These are phyloP conservation scores for Diaporthe amygdali DNA, from an alignment of 2,329 filamentous ascomycete species.

Conservation along the genomic window DNA sequence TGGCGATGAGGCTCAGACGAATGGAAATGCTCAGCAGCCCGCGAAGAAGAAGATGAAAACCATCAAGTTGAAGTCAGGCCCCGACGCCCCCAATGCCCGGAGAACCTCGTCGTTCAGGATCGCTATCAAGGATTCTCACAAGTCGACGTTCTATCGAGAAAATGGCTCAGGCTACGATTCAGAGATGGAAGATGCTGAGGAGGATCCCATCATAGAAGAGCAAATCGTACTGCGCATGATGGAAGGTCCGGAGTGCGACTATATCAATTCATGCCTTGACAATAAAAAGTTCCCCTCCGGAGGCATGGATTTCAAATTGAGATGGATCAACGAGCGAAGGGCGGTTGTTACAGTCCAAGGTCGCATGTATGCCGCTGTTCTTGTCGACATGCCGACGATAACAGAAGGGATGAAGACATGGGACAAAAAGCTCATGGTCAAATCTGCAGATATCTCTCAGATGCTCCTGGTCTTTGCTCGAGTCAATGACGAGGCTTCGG, in stretches of 20 bases:
- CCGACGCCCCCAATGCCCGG: slow-evolving; percentile 41
- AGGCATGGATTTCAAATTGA: slow-evolving; percentile 77
- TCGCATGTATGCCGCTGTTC: slow-evolving; percentile 74
- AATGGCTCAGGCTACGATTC: slow-evolving; percentile 94
- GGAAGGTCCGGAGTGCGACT: slow-evolving; percentile 85
- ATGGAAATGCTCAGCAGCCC: slow-evolving; percentile 45
- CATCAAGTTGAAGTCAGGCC: slow-evolving; percentile 37
- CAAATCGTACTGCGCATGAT: slow-evolving; percentile 89
- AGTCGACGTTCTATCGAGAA: slow-evolving; percentile 60
- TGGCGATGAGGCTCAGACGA: slow-evolving; percentile 42
- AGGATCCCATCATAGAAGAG: slow-evolving; percentile 86
- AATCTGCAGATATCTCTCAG: slow-evolving; percentile 86
- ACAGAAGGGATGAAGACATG: slow-evolving; percentile 93
- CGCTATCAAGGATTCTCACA: slow-evolving; percentile 43
- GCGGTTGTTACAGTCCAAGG: slow-evolving; percentile 74
- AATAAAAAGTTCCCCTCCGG: slow-evolving; percentile 48
- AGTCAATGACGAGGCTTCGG: slow-evolving; percentile 71
- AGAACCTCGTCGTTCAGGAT: slow-evolving; percentile 13
- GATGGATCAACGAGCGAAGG: slow-evolving; percentile 81
- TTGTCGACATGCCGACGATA: slow-evolving; percentile 86
- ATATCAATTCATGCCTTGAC: slow-evolving; percentile 53
- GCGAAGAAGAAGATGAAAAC: slow-evolving; percentile 34
- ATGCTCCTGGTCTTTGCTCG: slow-evolving; percentile 81
- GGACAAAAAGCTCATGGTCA: slow-evolving; percentile 87
- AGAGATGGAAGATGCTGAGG: slow-evolving; percentile 88